Evolutionary conservation across 2,329 filamentous ascomycete genomes (phyloP).

Genomic region (Colletotrichum ledebouriae): DNA sequence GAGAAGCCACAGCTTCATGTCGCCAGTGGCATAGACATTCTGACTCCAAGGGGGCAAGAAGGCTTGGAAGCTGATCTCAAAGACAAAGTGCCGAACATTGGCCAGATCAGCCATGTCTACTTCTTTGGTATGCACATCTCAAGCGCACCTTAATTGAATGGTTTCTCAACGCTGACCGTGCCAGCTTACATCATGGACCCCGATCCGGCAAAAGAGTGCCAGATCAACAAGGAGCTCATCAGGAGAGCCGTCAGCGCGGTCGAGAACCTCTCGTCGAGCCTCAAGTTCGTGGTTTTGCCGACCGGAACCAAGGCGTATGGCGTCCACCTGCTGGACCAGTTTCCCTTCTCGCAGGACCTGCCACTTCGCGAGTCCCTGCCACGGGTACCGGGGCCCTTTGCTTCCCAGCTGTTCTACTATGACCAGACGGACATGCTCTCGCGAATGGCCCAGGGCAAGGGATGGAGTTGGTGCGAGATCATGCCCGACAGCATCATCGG

Average conservation of each 20-base stretch:
- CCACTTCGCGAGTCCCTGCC: slow-evolving; percentile 56
- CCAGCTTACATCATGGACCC: slow-evolving; percentile 53
- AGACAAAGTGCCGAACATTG: slow-evolving; percentile 52
- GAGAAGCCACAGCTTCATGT: slow-evolving; percentile 49
- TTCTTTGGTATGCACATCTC: slow-evolving; percentile 52
- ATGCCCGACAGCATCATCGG: slow-evolving; percentile 59
- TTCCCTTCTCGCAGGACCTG: slow-evolving; percentile 49
- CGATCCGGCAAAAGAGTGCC: slow-evolving; percentile 49
- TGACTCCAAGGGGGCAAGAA: slow-evolving; percentile 47
- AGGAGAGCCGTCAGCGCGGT: slow-evolving; percentile 54
- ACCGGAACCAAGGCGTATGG: slow-evolving; percentile 58
- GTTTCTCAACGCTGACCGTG: background rate
- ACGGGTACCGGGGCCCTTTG: slow-evolving; percentile 57
- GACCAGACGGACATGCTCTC: slow-evolving; percentile 57
- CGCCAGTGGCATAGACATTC: slow-evolving; percentile 53
- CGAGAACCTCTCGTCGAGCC: slow-evolving; percentile 52
- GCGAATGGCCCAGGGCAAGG: slow-evolving; percentile 52
- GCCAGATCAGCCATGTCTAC: slow-evolving; percentile 56
- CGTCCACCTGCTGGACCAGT: slow-evolving; percentile 48
- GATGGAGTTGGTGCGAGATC: slow-evolving; percentile 59
- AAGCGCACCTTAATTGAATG: no score
- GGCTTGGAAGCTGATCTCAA: slow-evolving; percentile 51
- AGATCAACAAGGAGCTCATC: slow-evolving; percentile 55
- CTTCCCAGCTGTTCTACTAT: slow-evolving; percentile 61
- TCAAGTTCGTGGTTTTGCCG: slow-evolving; percentile 56